phyloP scores from a whole-genome alignment of 176 grass and related monocot genomes.

The Pontederia crassipes region DNA sequence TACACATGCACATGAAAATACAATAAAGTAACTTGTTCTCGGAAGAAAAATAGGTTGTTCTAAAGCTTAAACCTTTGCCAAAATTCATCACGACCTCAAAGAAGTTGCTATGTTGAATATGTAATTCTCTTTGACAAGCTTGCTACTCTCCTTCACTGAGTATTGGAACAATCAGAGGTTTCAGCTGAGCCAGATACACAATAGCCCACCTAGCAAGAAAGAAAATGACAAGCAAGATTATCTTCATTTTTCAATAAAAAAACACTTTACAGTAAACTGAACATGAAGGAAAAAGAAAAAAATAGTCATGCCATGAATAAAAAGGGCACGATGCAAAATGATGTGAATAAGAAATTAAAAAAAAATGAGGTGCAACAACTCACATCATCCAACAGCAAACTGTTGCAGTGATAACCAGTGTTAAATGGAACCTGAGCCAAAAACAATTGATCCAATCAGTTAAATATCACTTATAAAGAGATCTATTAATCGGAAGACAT shows the following conservation, averaged over 20 bases:
- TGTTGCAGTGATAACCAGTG: slow-evolving; percentile 18
- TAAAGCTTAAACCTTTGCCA: too few relatives aligned
- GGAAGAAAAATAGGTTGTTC: too few relatives aligned
- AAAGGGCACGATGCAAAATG: neutral
- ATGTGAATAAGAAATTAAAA: neutral
- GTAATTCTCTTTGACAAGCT: neutral
- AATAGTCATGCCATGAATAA: neutral
- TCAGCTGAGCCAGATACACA: slow-evolving; percentile 27
- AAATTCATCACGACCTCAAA: too few relatives aligned
- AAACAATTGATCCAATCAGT: neutral
- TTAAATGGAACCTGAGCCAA: slow-evolving; percentile 23
- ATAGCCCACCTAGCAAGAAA: slow-evolving; percentile 24
- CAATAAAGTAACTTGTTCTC: too few relatives aligned
- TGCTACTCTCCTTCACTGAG: slow-evolving; percentile 20
- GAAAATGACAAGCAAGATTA: neutral
- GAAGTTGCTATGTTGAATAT: too few relatives aligned
- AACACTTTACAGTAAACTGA: neutral
- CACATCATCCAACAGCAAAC: slow-evolving; percentile 31
- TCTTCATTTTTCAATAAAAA: neutral
- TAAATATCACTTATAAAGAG: neutral
- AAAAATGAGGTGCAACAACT: neutral
- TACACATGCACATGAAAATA: too few relatives aligned
- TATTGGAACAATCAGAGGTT: slow-evolving; percentile 24
- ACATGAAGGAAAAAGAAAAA: neutral
- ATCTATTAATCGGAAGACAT: neutral